A percentile compares a stretch with the other conserved stretches of the same genome.
These are phyloP conservation scores for Kokia cookei DNA, from an alignment of 441 rosid species.

Conservation along the genomic window DNA sequence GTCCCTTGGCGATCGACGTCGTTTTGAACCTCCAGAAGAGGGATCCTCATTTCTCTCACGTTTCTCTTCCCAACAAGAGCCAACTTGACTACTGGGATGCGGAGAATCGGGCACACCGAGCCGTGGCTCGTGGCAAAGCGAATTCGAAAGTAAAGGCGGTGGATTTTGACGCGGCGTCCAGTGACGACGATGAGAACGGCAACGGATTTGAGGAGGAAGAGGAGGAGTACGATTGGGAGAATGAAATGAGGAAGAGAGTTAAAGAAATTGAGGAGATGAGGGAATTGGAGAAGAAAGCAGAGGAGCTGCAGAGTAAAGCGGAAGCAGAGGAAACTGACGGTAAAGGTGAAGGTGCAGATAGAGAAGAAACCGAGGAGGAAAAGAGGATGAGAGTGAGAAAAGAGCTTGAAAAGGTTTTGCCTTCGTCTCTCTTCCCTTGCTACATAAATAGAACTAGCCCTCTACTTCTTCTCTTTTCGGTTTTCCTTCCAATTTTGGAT, in stretches of 20 bases:
- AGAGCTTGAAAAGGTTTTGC: slow-evolving; percentile 78
- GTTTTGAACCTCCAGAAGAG: slow-evolving; percentile 47
- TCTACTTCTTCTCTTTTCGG: background rate
- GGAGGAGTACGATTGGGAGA: slow-evolving; percentile 49
- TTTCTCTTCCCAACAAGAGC: slow-evolving; percentile 31
- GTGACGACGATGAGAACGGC: slow-evolving; percentile 62
- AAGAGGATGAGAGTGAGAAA: slow-evolving; percentile 74
- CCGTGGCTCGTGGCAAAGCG: slow-evolving; percentile 31
- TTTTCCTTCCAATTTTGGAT: background rate
- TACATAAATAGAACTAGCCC: background rate
- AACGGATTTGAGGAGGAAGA: slow-evolving; percentile 39
- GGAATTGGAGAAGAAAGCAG: slow-evolving; percentile 81
- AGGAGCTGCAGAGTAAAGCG: slow-evolving; percentile 61
- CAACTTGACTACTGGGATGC: slow-evolving; percentile 35
- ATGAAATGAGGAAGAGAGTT: slow-evolving; percentile 59
- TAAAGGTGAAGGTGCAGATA: slow-evolving; percentile 6
- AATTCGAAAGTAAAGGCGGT: slow-evolving; percentile 46
- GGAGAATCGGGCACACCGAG: slow-evolving; percentile 31
- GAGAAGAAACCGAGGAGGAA: slow-evolving; percentile 76
- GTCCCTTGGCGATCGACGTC: slow-evolving; percentile 39
- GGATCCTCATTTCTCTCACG: slow-evolving; percentile 37
- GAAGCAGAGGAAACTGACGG: slow-evolving; percentile 35
- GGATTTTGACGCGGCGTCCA: slow-evolving; percentile 48
- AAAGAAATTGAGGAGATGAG: slow-evolving; percentile 72
- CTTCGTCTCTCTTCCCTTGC: background rate